Evolutionary conservation across 2,329 filamentous ascomycete genomes (phyloP), one percentile per base, ranked within the genome.

Genomic region (Pyrenophora teres): DNA sequence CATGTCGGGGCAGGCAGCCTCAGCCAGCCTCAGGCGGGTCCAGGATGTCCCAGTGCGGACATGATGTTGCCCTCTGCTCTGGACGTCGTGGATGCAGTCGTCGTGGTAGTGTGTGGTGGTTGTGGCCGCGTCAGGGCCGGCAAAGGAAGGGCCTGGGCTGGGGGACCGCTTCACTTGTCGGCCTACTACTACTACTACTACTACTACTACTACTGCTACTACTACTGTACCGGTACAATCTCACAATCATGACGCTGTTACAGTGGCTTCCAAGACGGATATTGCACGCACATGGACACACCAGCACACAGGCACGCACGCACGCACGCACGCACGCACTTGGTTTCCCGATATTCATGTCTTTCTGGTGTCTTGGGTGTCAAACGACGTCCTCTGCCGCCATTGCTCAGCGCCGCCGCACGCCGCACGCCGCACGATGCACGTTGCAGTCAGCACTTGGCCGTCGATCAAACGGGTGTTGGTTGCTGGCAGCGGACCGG

Each of bases 381-480:
- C 31, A 43, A 40, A 27, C 50, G 21, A 43, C 36, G 33, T 31
- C 35, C 23, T 41, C 37, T 41, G 40, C 46, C 50, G 44, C 47
- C 45, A 30, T 47, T 45, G 40, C 37, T 40, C n/a, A 57, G 56
- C 54, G 60, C 56, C 61, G n/a, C n/a, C n/a, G n/a, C n/a, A n/a
- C 19, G 5, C 19, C 3, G 23, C 23, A 25, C 23, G 3, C 3
- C 6, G 63, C 63, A 67, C 63, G 63, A 67, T 60, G 63, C 62
- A 67, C 62, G 63, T 67, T 67, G 61, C 62, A 60, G 56, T 60
- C 63, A 67, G 56, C 60, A 60, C 60, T 63, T 48, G 58, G 56
- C 46, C 62, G 67, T 62, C 67, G 70, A 72, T 73, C 71, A 73
- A 73, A 72, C 71, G 71, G 69, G 67, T 63, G 67, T 63, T 68